Conservation (phyloP, 331 rosid genomes). For the Malus hybrid region DNA sequence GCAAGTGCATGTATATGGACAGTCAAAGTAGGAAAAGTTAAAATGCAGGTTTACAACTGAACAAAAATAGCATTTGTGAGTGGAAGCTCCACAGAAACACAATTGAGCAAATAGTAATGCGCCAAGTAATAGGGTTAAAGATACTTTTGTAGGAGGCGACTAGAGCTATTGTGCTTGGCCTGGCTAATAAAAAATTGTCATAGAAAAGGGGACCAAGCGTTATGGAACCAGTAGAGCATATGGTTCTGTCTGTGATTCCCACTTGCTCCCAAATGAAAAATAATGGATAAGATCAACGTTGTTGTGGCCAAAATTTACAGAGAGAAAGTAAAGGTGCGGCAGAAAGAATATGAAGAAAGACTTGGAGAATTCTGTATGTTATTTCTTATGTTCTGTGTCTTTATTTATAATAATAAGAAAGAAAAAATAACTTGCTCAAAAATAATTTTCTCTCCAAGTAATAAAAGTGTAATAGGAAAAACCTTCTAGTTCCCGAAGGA, state of each 20-base stretch:
- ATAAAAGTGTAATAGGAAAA: too few relatives aligned
- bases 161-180: background rate
- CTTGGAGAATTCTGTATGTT: too few relatives aligned
- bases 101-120: constrained; percentile 2
- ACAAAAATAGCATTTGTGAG: background rate
- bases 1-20: background rate
- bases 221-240: constrained; percentile 32
- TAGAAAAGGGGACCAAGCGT: constrained; percentile 39
- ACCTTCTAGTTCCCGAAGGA: too few relatives aligned
- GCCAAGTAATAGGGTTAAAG: constrained; percentile 19
- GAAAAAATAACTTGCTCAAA: too few relatives aligned
- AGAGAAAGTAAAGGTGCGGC: too few relatives aligned
- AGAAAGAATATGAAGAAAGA: too few relatives aligned
- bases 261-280: constrained; percentile 7
- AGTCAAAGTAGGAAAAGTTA: background rate
- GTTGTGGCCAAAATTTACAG: background rate
- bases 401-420: too few relatives aligned
- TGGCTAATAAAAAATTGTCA: constrained; percentile 29
- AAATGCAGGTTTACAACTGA: background rate
- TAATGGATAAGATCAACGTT: background rate
- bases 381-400: too few relatives aligned
- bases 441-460: too few relatives aligned
- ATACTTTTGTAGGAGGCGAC: background rate
- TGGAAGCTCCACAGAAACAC: background rate
- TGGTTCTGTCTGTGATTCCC: constrained; percentile 46